A percentile compares a stretch with the other conserved stretches of the same genome.
These are phyloP conservation scores for Ophiocordyceps camponoti-rufipedis DNA, from an alignment of 2,329 filamentous ascomycete species.

Conservation along the genomic window DNA sequence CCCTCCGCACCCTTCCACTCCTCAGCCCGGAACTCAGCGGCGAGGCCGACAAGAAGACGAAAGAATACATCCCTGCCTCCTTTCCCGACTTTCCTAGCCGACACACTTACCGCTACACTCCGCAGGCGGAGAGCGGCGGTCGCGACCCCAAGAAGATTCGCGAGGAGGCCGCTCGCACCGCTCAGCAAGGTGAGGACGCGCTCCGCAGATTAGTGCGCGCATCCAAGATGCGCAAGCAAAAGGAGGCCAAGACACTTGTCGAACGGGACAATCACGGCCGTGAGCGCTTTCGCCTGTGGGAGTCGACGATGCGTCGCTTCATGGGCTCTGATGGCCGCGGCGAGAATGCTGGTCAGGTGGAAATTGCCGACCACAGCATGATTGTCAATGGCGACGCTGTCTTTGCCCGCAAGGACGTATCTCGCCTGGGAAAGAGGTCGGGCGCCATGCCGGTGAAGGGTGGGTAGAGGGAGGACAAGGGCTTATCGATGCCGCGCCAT, in stretches of 20 bases:
- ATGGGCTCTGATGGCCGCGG: conserved; percentile 16
- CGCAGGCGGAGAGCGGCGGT: conserved; percentile 25
- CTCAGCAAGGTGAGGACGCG: conserved; percentile 44
- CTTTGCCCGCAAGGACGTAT: conserved; percentile 34
- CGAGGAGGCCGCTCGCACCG: conserved; percentile 38
- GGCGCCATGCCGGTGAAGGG: conserved; percentile 8
- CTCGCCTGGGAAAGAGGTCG: conserved; percentile 25
- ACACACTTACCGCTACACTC: conserved; percentile 44
- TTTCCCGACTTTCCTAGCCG: conserved; percentile 46
- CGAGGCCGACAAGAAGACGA: conserved; percentile 33
- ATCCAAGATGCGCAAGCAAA: conserved; percentile 45
- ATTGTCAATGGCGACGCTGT: conserved; percentile 40
- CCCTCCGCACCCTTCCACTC: conserved; percentile 23
- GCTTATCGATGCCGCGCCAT: background rate
- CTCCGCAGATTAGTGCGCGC: conserved; percentile 40
- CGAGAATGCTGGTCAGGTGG: conserved; percentile 19
- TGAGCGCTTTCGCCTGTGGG: conserved; percentile 41
- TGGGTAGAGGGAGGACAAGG: background rate
- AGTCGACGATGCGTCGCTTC: conserved; percentile 39
- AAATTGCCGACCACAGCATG: conserved; percentile 45
- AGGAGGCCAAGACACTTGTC: conserved; percentile 39
- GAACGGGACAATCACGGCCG: conserved; percentile 32
- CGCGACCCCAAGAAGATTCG: conserved; percentile 39
- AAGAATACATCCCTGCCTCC: conserved; percentile 35
- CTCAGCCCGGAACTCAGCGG: conserved; percentile 39